Evolutionary conservation across 2,329 filamentous ascomycete genomes (phyloP).

Genomic region (Colletotrichum simmondsii): DNA sequence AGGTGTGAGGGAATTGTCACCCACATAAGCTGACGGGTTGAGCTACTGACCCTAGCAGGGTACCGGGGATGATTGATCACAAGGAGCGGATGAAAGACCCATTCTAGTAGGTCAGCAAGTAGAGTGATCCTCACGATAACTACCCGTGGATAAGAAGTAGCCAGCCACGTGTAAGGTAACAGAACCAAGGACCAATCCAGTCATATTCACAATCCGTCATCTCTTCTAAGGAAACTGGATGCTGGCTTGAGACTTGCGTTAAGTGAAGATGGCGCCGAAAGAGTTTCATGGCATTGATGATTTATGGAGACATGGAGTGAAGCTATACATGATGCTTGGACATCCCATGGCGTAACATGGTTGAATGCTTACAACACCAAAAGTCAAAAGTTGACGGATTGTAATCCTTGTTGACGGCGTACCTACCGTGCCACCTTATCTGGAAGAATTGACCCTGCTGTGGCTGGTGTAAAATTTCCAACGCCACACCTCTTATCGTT

Average conservation of each 20-base stretch:
- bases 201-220: neutral
- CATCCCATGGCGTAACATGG: neutral
- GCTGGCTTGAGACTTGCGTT: neutral
- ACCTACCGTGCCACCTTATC: neutral
- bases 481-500: constrained; percentile 26
- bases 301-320: neutral
- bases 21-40: neutral
- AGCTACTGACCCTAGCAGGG: neutral
- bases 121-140: neutral
- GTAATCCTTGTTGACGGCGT: neutral
- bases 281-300: neutral
- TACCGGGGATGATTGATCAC: neutral
- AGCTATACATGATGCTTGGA: neutral
- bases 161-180: neutral
- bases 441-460: neutral
- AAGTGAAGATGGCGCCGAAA: neutral
- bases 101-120: neutral
- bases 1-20: neutral
- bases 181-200: neutral
- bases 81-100: neutral
- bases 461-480: neutral
- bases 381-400: neutral
- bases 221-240: neutral
- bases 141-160: neutral
- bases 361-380: neutral